phyloP scores from a whole-genome alignment of 208 protist species.

The Crithidia expoeki region DNA sequence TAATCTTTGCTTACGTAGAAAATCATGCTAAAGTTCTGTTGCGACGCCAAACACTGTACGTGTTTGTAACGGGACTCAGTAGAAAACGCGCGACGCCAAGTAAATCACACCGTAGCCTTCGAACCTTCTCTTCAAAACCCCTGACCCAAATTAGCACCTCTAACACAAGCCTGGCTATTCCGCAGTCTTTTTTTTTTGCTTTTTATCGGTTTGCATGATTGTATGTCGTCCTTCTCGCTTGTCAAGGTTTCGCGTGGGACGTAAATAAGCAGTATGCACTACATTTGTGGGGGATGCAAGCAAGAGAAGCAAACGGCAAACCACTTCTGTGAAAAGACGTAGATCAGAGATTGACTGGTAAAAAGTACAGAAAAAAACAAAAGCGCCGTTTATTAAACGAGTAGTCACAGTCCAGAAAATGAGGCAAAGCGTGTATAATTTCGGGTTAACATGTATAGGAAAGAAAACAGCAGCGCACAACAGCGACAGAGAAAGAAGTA shows the following conservation, averaged over 20 bases:
- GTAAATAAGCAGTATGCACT: not conserved
- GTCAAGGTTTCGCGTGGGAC: not conserved
- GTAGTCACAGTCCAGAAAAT: not conserved
- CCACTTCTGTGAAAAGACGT: not conserved
- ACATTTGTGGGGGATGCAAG: not conserved
- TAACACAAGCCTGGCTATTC: no score
- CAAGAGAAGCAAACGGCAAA: not conserved
- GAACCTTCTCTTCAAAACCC: not conserved
- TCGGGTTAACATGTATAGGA: not conserved
- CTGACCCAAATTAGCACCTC: no score
- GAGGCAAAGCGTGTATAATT: not conserved
- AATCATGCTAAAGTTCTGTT: no score
- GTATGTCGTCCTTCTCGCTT: not conserved
- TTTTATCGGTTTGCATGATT: not conserved
- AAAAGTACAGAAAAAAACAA: not conserved
- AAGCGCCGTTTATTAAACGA: not conserved
- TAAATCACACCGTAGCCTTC: no score
- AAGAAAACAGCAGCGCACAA: not conserved
- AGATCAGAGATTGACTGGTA: not conserved
- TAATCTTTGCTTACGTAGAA: no score
- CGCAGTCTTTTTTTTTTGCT: no score
- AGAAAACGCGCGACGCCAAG: no score
- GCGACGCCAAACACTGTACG: no score
- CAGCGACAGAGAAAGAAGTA: not conserved
- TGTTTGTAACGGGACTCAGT: no score